These are phyloP conservation scores for Spizellomyces sp. DNA, from an alignment of 192 early-diverging fungal species.

Conservation along the genomic window DNA sequence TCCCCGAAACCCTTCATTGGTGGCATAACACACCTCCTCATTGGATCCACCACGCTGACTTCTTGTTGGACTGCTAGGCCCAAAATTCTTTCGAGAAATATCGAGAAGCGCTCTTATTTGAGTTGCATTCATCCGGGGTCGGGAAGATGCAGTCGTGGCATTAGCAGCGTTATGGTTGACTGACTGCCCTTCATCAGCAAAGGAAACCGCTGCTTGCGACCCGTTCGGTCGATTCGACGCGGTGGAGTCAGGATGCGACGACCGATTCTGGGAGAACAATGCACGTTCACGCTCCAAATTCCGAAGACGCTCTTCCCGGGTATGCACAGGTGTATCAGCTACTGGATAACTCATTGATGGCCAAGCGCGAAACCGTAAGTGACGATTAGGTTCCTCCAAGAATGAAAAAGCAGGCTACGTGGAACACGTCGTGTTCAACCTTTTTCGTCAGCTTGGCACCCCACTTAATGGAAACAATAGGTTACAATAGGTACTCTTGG, in stretches of 20 bases:
- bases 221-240: too few relatives aligned
- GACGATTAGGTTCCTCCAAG: too few relatives aligned
- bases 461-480: too few relatives aligned
- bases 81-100: not conserved
- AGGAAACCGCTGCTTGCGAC: too few relatives aligned
- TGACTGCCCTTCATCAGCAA: too few relatives aligned
- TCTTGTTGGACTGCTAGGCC: not conserved
- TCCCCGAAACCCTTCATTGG: conserved; percentile 1
- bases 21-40: conserved; percentile 11
- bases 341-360: too few relatives aligned
- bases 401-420: too few relatives aligned
- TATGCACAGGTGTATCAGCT: not conserved
- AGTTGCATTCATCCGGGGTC: not conserved
- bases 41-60: not conserved
- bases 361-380: too few relatives aligned
- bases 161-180: not conserved
- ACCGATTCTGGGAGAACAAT: conserved; percentile 14
- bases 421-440: too few relatives aligned
- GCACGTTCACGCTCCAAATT: conserved; percentile 32
- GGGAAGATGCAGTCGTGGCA: not conserved
- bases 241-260: not conserved
- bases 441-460: too few relatives aligned
- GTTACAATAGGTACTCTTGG: too few relatives aligned
- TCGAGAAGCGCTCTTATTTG: not conserved
- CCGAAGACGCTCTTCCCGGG: conserved; percentile 33